Evolutionary conservation across 2,329 filamentous ascomycete genomes (phyloP), one percentile per base, ranked within the genome.

Genomic region (Pezicula carpinea): DNA sequence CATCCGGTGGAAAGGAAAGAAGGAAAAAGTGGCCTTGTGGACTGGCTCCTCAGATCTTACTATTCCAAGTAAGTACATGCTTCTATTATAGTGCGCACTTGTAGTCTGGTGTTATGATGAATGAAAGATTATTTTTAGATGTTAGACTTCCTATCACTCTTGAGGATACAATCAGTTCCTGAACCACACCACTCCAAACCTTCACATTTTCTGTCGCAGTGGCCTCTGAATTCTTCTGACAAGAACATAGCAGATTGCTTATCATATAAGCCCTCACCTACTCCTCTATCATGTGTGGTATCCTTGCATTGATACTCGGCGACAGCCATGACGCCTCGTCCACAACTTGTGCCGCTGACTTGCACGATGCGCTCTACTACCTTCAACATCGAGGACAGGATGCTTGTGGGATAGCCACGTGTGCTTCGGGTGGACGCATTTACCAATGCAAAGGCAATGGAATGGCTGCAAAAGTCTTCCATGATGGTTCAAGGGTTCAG

Each of bases 401-500:
- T 83, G 90, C 90, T 42, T 87, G 83, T 46, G 90, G 90, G 53
- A 92, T 96, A 57, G 82, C 89, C 42, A 87, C 73, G 59, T 89
- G 75, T 75, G 84, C 77, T 57, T 77, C 72, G 13, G 87, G 87
- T 31, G 90, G 91, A 52, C 79, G 89, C 36, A 85, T 96, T 56
- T 92, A 85, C 65, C 89, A 95, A 64, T 86, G 87, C 73, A 96
- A 96, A 71, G 89, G 89, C 55, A 89, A 90, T 63, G 91, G 90
- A 46, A 85, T 96, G 77, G 90, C 87, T 34, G 80, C 84, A 48
- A 87, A 84, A 64, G 89, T 95, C 57, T 95, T 96, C 68, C 76
- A 84, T 44, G 87, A 95, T 54, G 90, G 89, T 55, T 77, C 80
- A 49, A 79, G 86, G 52, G 75, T 91, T 34, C 71, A 78, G 41